These are phyloP conservation scores for Naganishia albida DNA, from an alignment of 1,284 basidiomycete species.

Conservation along the genomic window DNA sequence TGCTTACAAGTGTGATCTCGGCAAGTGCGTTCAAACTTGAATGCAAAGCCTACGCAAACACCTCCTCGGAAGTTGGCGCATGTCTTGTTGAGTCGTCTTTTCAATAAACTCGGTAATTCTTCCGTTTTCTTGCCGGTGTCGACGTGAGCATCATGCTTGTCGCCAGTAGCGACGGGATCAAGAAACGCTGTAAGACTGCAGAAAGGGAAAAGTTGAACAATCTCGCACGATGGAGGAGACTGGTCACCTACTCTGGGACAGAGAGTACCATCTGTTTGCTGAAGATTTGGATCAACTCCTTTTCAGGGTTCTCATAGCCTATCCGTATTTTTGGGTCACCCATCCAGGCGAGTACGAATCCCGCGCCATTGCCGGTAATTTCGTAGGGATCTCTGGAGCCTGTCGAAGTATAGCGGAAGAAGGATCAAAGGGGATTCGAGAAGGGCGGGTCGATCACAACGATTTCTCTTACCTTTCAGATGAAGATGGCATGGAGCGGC, in stretches of 20 bases:
- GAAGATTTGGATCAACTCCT: conserved; percentile 79
- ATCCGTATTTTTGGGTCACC: conserved; percentile 74
- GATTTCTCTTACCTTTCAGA: conserved; percentile 68
- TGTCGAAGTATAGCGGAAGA: conserved; percentile 46
- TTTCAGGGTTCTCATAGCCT: conserved; percentile 70
- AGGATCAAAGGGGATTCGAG: conserved; percentile 36
- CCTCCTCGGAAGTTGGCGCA: conserved; percentile 84
- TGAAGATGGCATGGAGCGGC: conserved; percentile 73
- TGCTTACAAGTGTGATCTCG: conserved; percentile 64
- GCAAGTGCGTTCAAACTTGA: conserved; percentile 82
- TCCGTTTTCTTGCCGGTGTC: conserved; percentile 37
- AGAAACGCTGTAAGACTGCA: conserved; percentile 54
- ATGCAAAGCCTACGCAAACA: conserved; percentile 86
- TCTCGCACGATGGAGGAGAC: neutral
- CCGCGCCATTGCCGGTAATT: conserved; percentile 74
- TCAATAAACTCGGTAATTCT: conserved; percentile 36
- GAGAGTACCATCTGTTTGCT: conserved; percentile 78
- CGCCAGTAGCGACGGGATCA: conserved; percentile 57
- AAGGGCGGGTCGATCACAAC: conserved; percentile 6
- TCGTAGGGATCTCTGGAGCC: conserved; percentile 82
- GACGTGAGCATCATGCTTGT: conserved; percentile 22
- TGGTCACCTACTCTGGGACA: conserved; percentile 72
- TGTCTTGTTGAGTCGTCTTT: conserved; percentile 56
- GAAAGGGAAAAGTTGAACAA: conserved; percentile 6
- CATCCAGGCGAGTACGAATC: conserved; percentile 85